Conservation (phyloP, 305 asterid species). For the Striga hermonthica region DNA sequence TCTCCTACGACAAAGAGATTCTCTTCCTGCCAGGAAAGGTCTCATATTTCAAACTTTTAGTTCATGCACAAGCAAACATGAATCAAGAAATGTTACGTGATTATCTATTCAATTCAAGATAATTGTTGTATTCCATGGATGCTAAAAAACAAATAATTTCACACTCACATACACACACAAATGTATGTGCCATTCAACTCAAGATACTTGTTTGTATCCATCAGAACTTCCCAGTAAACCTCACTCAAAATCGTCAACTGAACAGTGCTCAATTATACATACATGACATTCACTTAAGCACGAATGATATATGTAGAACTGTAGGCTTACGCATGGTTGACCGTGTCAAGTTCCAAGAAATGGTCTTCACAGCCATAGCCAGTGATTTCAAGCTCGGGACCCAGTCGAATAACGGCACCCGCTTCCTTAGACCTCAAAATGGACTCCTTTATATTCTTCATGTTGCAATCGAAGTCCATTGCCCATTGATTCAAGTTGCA, state of each 20-base stretch:
- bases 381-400: conserved; percentile 61
- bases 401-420: conserved; percentile 88
- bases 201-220: no score
- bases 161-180: neutral
- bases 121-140: neutral
- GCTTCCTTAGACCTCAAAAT: conserved; percentile 67
- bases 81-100: conserved; percentile 9
- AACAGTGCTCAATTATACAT: conserved; percentile 1
- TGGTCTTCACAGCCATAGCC: conserved; percentile 56
- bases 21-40: no score
- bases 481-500: conserved; percentile 99
- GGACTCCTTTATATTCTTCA: conserved; percentile 79
- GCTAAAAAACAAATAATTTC: neutral
- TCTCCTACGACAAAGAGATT: conserved; percentile 1
- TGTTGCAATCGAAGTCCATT: conserved; percentile 94
- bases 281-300: neutral
- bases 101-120: conserved; percentile 15
- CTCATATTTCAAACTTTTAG: conserved; percentile 7
- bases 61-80: conserved; percentile 16
- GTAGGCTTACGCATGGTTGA: conserved; percentile 73
- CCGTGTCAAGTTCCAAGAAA: conserved; percentile 89
- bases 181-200: no score
- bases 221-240: neutral
- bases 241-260: conserved; percentile 9
- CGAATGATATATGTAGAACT: conserved; percentile 20